Conservation (phyloP, 2,329 filamentous ascomycete genomes). For the Podosphaera xanthii region DNA sequence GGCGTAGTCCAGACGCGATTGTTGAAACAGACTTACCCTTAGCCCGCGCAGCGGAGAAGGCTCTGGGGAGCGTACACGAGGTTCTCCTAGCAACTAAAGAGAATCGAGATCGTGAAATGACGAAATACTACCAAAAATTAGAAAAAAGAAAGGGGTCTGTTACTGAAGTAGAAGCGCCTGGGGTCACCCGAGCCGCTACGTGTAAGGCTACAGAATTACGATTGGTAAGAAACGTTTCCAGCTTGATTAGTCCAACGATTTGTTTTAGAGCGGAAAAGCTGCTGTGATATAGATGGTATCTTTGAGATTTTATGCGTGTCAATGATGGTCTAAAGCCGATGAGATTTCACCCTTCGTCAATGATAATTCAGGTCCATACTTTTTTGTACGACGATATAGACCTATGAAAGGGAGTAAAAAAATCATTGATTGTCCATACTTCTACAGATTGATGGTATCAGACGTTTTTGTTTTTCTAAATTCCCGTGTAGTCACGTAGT, state of each 20-base stretch:
- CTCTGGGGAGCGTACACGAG: slow-evolving; percentile 79
- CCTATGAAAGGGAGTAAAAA: no score
- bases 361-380: neutral
- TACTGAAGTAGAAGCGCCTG: slow-evolving; percentile 17
- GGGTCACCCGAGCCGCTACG: slow-evolving; percentile 14
- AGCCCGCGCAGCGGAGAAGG: slow-evolving; percentile 63
- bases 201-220: slow-evolving; percentile 79
- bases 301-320: neutral
- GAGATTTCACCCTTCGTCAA: neutral
- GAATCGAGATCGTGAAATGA: slow-evolving; percentile 43
- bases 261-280: slow-evolving; percentile 32
- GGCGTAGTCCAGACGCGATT: slow-evolving; percentile 58
- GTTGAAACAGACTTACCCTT: slow-evolving; percentile 51
- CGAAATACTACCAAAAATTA: slow-evolving; percentile 23
- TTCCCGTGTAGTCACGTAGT: no score
- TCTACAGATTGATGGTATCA: no score
- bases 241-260: slow-evolving; percentile 41
- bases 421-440: no score
- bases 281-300: neutral
- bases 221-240: slow-evolving; percentile 51
- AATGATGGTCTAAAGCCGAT: neutral
- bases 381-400: no score
- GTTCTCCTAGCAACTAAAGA: slow-evolving; percentile 46
- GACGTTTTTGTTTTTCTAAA: no score
- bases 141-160: slow-evolving; percentile 17